Percentiles rank a stretch among this genome's conserved stretches.
Evolutionary conservation across 2,329 filamentous ascomycete genomes (phyloP).

Genomic region (Dryadomyces sulphureus): DNA sequence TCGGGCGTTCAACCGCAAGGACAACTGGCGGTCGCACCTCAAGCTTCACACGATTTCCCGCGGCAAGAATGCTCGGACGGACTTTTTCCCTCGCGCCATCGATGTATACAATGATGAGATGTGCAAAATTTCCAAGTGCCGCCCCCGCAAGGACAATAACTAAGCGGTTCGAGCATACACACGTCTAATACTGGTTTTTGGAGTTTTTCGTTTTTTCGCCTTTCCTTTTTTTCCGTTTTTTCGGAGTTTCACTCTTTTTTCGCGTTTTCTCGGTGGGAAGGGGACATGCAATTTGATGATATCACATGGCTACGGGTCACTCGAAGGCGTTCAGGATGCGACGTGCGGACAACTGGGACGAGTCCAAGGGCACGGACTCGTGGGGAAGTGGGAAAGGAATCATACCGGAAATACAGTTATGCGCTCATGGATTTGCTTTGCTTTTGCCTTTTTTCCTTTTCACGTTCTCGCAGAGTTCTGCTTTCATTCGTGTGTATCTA

Average conservation of each 20-base stretch:
- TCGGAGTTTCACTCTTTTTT: not conserved
- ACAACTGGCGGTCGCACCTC: conserved; percentile 25
- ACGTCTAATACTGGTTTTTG: not conserved
- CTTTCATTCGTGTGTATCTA: too few relatives aligned
- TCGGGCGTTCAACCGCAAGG: conserved; percentile 21
- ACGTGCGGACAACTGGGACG: not conserved
- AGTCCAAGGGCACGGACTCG: too few relatives aligned
- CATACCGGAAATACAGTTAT: too few relatives aligned
- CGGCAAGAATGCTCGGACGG: conserved; percentile 18
- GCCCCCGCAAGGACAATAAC: conserved; percentile 7
- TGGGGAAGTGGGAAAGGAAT: too few relatives aligned
- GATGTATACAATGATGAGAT: conserved; percentile 12
- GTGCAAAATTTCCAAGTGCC: conserved; percentile 10
- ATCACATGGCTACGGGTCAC: not conserved
- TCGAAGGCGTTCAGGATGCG: not conserved
- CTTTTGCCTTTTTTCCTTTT: too few relatives aligned
- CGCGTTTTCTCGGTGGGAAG: not conserved
- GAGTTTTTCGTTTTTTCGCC: not conserved
- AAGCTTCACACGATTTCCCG: conserved; percentile 19
- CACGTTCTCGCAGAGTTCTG: too few relatives aligned
- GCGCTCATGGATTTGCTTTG: too few relatives aligned
- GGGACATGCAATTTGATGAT: not conserved
- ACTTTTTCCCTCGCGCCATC: conserved; percentile 16
- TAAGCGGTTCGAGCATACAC: not conserved
- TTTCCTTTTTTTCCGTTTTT: not conserved